Evolutionary conservation across 2,329 filamentous ascomycete species (phyloP).

Genomic region (Neocatenulostroma microsporum): DNA sequence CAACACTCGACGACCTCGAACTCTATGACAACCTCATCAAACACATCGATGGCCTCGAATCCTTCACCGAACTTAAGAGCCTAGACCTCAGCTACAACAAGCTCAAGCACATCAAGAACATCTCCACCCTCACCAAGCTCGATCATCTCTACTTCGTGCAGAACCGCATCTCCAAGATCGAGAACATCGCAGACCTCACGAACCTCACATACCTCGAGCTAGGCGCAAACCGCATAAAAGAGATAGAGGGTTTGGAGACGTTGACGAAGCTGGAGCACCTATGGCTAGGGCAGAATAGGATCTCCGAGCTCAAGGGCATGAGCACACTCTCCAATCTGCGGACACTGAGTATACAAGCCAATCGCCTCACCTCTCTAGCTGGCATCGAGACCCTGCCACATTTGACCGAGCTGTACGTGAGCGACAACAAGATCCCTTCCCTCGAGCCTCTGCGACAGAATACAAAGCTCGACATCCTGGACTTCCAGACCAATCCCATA

Average conservation of each 20-base stretch:
- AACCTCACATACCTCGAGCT: conserved; percentile 79
- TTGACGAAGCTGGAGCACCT: conserved; percentile 74
- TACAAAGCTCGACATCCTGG: conserved; percentile 63
- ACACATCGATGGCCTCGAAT: conserved; percentile 76
- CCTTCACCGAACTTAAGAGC: conserved; percentile 63
- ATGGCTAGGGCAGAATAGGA: conserved; percentile 96
- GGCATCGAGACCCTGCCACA: conserved; percentile 65
- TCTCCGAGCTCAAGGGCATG: conserved; percentile 72
- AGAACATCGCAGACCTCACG: conserved; percentile 67
- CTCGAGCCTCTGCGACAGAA: conserved; percentile 56
- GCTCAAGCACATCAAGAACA: conserved; percentile 93
- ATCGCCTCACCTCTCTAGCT: conserved; percentile 72
- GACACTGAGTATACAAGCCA: conserved; percentile 90
- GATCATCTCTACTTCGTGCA: conserved; percentile 86
- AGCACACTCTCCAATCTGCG: conserved; percentile 68
- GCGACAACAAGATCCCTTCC: conserved; percentile 79
- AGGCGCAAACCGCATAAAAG: conserved; percentile 82
- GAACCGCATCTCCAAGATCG: conserved; percentile 86
- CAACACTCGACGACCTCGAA: conserved; percentile 73
- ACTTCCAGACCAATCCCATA: conserved; percentile 85
- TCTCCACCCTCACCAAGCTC: conserved; percentile 68
- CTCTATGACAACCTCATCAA: conserved; percentile 94
- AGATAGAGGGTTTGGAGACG: conserved; percentile 76
- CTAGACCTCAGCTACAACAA: conserved; percentile 98
- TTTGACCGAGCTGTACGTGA: conserved; percentile 91